Evolutionary conservation across 306 rosid species (phyloP).

Genomic region (Sphenostylis stenocarpa): DNA sequence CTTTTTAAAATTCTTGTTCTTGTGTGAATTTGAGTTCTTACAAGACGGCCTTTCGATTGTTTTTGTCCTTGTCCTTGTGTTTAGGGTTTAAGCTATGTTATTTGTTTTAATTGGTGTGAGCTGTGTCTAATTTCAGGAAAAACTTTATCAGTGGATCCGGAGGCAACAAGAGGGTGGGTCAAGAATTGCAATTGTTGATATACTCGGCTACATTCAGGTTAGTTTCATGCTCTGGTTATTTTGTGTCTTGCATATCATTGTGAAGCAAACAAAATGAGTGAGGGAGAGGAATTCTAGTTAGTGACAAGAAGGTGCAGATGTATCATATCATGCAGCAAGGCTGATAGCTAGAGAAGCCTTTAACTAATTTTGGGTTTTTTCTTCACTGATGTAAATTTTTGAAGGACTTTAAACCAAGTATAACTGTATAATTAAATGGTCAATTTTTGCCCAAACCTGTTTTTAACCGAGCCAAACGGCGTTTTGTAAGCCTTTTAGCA

Average conservation of each 20-base stretch:
- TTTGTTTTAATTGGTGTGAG: conserved; percentile 1
- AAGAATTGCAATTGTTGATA: conserved; percentile 62
- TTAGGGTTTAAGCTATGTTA: background rate
- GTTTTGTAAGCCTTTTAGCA: background rate
- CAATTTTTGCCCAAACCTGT: background rate
- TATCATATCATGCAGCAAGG: background rate
- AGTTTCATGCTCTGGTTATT: background rate
- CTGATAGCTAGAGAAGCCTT: background rate
- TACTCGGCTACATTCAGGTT: conserved; percentile 78
- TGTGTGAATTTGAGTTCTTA: background rate
- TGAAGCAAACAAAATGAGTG: background rate
- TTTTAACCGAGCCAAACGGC: background rate
- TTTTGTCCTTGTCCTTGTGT: background rate
- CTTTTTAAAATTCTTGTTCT: background rate
- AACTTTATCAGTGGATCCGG: conserved; percentile 78
- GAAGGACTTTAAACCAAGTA: background rate
- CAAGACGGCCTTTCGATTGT: background rate
- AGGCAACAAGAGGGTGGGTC: conserved; percentile 87
- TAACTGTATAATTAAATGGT: background rate
- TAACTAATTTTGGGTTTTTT: background rate
- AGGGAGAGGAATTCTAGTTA: background rate
- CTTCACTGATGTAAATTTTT: background rate
- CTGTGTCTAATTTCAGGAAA: conserved; percentile 57
- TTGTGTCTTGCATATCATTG: background rate
- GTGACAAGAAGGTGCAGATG: background rate